Percentiles rank a stretch among this genome's conserved stretches.
Conservation (phyloP, 805 yeast species). For the Debaryomyces castellii region DNA sequence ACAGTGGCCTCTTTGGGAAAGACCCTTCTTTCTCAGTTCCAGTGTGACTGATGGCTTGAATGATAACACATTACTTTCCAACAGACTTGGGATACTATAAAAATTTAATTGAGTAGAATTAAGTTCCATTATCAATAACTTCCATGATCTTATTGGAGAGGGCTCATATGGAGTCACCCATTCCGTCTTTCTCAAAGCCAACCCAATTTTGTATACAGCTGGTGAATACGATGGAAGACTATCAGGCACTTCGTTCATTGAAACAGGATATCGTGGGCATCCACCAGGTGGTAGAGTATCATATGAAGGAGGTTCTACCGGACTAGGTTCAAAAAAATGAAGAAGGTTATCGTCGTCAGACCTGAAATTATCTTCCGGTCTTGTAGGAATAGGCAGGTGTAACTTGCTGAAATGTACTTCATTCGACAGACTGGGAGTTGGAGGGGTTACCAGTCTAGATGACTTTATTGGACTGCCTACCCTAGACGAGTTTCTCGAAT, state of each 20-base stretch:
- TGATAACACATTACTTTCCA: conserved; percentile 26
- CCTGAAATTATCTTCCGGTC: background rate
- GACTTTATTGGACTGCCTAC: conserved; percentile 5
- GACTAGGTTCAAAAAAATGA: conserved; percentile 35
- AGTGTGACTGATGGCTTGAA: conserved; percentile 13
- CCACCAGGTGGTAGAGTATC: conserved; percentile 43
- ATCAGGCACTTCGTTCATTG: conserved; percentile 24
- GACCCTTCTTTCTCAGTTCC: background rate
- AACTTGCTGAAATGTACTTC: background rate
- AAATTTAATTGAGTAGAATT: conserved; percentile 86
- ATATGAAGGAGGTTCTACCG: conserved; percentile 39
- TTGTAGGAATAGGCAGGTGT: background rate
- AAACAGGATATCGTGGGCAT: conserved; percentile 38
- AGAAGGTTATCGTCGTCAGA: conserved; percentile 23
- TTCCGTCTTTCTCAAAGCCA: conserved; percentile 66
- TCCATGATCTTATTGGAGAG: conserved; percentile 71
- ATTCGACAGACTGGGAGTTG: conserved; percentile 3
- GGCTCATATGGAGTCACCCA: conserved; percentile 77
- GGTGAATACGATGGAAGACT: conserved; percentile 65
- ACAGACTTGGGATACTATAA: conserved; percentile 41
- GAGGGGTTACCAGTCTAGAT: conserved; percentile 4
- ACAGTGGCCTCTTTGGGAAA: conserved; percentile 6
- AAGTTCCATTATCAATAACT: conserved; percentile 62
- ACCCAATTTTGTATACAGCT: conserved; percentile 58
- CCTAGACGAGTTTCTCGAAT: conserved; percentile 5